Conservation (phyloP, 2,329 filamentous ascomycete genomes). For the Alternaria gansuensis region DNA sequence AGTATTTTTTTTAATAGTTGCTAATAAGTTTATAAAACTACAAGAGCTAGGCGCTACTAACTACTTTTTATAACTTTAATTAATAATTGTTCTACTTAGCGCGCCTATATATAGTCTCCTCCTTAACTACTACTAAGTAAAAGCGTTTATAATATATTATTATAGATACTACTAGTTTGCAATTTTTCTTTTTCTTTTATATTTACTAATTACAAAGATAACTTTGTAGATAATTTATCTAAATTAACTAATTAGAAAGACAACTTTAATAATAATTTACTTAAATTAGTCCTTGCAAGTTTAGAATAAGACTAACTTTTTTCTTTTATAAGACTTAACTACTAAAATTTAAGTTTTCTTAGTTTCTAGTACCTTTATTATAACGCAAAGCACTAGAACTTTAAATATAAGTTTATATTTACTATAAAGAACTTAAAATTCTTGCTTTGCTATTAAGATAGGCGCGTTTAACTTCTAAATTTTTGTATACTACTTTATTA, state of each 20-base stretch:
- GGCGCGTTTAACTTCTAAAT: not conserved
- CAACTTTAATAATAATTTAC: too few species aligned
- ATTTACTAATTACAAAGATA: too few species aligned
- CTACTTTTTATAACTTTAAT: not conserved
- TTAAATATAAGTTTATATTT: not conserved
- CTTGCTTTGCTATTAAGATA: not conserved
- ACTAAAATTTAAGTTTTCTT: not conserved
- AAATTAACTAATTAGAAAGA: too few species aligned
- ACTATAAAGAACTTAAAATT: not conserved
- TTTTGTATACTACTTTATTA: not conserved
- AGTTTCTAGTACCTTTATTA: not conserved
- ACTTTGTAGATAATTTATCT: too few species aligned
- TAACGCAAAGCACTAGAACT: not conserved
- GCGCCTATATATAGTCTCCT: not conserved
- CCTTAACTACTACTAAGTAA: too few species aligned
- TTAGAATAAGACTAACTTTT: not conserved
- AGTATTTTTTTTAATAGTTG: not conserved
- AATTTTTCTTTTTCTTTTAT: too few species aligned
- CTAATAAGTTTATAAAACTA: not conserved
- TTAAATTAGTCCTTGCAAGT: too few species aligned
- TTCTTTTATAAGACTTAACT: not conserved
- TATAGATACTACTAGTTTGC: too few species aligned
- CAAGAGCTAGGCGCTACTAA: not conserved
- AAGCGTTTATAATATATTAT: too few species aligned
- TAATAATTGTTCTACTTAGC: not conserved